Evolutionary conservation across 78 protist genomes (phyloP).

Genomic region (Dictyostelium purpureum): DNA sequence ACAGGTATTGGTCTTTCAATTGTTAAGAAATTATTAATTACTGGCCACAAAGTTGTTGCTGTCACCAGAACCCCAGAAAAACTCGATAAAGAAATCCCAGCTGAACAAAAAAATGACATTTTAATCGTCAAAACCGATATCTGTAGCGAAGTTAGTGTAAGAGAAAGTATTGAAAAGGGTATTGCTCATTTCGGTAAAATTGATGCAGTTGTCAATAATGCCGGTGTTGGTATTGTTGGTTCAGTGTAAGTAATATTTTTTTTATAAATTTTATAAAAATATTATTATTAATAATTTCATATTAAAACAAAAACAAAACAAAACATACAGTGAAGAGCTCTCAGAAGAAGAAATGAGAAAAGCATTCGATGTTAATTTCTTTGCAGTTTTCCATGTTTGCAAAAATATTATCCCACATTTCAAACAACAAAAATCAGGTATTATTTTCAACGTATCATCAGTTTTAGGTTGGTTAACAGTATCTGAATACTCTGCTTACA

Average conservation of each 20-base stretch:
- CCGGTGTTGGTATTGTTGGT: constrained; percentile 30
- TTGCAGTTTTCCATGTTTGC: constrained; percentile 17
- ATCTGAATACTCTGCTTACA: not conserved
- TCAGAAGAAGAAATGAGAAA: constrained; percentile 1
- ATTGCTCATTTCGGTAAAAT: not conserved
- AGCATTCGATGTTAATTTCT: constrained; percentile 33
- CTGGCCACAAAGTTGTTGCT: constrained; percentile 44
- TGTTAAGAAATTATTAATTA: not conserved
- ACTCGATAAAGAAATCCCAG: not conserved
- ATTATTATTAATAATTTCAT: not conserved
- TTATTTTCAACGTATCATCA: constrained; percentile 9
- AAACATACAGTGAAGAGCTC: not conserved
- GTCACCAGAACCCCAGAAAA: constrained; percentile 14
- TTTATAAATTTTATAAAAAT: not conserved
- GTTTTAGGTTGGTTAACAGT: not conserved
- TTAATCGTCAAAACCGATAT: constrained; percentile 3
- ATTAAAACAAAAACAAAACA: not conserved
- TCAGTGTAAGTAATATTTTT: not conserved
- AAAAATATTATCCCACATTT: not conserved
- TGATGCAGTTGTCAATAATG: constrained; percentile 64
- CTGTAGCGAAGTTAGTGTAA: constrained; percentile 12
- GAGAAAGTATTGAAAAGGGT: constrained; percentile 5
- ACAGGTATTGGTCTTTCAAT: not conserved
- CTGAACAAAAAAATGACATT: not conserved
- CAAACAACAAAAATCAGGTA: not conserved